phyloP scores from a whole-genome alignment of 2,329 filamentous ascomycete genomes.

The Madurella fahalii region DNA sequence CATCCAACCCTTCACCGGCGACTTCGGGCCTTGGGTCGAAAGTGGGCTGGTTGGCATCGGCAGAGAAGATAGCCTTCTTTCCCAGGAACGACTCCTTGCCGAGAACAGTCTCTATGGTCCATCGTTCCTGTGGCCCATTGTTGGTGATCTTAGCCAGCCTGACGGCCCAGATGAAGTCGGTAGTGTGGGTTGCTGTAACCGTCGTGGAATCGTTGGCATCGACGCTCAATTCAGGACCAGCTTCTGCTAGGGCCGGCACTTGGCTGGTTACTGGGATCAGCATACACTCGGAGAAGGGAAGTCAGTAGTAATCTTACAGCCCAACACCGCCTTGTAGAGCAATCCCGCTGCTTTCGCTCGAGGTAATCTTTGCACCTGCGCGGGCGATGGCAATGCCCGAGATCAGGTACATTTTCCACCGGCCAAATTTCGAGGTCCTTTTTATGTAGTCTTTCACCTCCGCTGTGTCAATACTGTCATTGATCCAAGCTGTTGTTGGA shows the following conservation, averaged over 20 bases:
- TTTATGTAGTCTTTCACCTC: constrained; percentile 5
- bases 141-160: constrained; percentile 11
- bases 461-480: neutral
- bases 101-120: constrained; percentile 5
- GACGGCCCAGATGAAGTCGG: constrained; percentile 12
- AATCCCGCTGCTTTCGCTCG: too few relatives aligned
- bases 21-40: neutral
- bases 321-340: too few relatives aligned
- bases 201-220: neutral
- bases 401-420: too few relatives aligned
- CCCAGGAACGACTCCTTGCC: neutral
- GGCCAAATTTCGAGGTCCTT: neutral
- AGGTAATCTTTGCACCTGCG: too few relatives aligned
- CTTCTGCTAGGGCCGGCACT: neutral
- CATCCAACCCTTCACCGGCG: neutral
- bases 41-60: neutral
- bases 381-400: too few relatives aligned
- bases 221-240: neutral
- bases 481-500: constrained; percentile 1
- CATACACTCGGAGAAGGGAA: too few relatives aligned
- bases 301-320: too few relatives aligned
- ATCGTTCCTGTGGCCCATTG: constrained; percentile 2
- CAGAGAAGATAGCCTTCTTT: neutral
- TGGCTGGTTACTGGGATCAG: neutral
- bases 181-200: neutral